Conservation (phyloP, 148 eudicot genomes). For the Polygonum aviculare region DNA sequence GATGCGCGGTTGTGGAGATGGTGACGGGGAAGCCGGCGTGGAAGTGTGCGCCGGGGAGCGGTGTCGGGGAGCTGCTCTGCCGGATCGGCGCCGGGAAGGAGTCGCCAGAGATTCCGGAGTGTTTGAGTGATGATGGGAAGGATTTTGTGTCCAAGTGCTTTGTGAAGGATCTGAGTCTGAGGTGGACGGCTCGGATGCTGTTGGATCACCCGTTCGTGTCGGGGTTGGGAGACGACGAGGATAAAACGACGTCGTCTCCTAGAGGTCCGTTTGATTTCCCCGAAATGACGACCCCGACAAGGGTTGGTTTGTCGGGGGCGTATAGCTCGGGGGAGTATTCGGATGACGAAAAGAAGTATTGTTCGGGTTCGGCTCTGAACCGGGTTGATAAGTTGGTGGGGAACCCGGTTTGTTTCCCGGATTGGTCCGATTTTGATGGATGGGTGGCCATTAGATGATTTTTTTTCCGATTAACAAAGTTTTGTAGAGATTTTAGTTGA, state of each 20-base stretch:
- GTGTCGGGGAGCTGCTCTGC: slow-evolving; percentile 38
- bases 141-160: slow-evolving; percentile 68
- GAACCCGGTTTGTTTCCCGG: neutral
- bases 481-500: neutral
- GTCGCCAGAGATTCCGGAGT: slow-evolving; percentile 49
- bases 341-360: slow-evolving; percentile 8
- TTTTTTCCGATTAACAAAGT: neutral
- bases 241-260: slow-evolving; percentile 37
- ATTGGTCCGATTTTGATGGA: slow-evolving; percentile 5
- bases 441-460: neutral
- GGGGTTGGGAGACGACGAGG: slow-evolving; percentile 7
- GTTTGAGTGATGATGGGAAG: slow-evolving; percentile 42
- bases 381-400: neutral
- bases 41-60: slow-evolving; percentile 29
- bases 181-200: slow-evolving; percentile 84
- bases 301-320: neutral
- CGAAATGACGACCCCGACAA: slow-evolving; percentile 22
- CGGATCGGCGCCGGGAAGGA: slow-evolving; percentile 54
- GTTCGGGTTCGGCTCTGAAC: slow-evolving; percentile 11
- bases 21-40: slow-evolving; percentile 33
- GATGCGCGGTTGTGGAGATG: slow-evolving; percentile 77
- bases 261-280: slow-evolving; percentile 67
- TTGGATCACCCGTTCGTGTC: slow-evolving; percentile 58
- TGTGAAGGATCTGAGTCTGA: slow-evolving; percentile 37
- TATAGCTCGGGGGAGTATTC: slow-evolving; percentile 11